Evolutionary conservation across 176 grass and related monocot species (phyloP).

Genomic region (Pharus latifolius): DNA sequence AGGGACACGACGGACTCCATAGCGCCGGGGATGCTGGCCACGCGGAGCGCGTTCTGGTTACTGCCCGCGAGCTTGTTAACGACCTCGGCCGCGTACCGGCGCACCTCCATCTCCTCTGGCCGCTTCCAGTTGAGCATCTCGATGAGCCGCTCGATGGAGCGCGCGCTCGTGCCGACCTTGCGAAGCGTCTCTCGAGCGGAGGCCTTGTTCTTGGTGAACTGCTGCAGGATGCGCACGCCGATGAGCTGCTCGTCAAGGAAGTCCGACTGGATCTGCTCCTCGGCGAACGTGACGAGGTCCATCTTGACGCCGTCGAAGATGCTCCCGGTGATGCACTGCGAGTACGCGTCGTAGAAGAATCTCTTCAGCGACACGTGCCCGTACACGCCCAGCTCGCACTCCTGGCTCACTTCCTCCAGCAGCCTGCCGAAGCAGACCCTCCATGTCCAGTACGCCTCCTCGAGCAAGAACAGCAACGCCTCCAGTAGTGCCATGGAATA

Average conservation of each 20-base stretch:
- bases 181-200: constrained; percentile 16
- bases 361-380: neutral
- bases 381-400: neutral
- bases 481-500: constrained; percentile 20
- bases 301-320: constrained; percentile 32
- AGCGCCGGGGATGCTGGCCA: constrained; percentile 29
- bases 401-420: constrained; percentile 2
- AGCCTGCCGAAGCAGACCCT: constrained; percentile 3
- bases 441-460: constrained; percentile 35
- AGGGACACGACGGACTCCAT: constrained; percentile 32
- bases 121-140: constrained; percentile 51
- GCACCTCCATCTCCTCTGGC: neutral
- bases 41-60: constrained; percentile 14
- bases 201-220: neutral
- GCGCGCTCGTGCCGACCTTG: constrained; percentile 18
- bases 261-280: constrained; percentile 18
- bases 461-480: constrained; percentile 25
- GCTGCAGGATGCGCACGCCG: constrained; percentile 22
- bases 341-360: constrained; percentile 41
- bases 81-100: constrained; percentile 18
- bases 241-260: too few relatives aligned
- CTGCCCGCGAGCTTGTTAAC: constrained; percentile 16
- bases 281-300: constrained; percentile 36
- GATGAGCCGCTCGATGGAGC: constrained; percentile 19
- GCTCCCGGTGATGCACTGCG: constrained; percentile 19